These are phyloP conservation scores for Neurospora sp. DNA, from an alignment of 2,329 filamentous ascomycete species.

Conservation along the genomic window DNA sequence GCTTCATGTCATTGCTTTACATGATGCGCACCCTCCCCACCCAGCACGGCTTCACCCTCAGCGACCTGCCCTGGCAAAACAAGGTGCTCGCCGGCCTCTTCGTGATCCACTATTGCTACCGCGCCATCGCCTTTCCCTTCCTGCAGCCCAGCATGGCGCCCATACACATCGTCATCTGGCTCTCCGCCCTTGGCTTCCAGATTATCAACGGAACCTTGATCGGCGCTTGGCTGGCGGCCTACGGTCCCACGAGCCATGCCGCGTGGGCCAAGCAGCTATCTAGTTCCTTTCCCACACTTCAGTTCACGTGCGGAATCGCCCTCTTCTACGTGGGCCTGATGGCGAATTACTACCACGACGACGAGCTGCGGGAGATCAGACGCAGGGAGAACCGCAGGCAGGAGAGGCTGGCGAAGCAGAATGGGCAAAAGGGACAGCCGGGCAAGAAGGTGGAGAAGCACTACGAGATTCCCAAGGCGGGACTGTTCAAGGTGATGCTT, in stretches of 20 bases:
- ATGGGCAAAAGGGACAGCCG: constrained; percentile 28
- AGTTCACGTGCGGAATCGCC: constrained; percentile 55
- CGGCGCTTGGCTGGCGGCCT: constrained; percentile 72
- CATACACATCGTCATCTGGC: constrained; percentile 62
- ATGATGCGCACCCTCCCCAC: constrained; percentile 60
- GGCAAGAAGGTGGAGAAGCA: constrained; percentile 71
- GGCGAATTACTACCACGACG: constrained; percentile 82
- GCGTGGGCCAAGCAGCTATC: constrained; percentile 37
- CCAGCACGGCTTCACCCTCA: constrained; percentile 45
- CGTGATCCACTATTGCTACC: constrained; percentile 80
- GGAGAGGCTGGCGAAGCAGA: constrained; percentile 31
- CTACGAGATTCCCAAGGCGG: constrained; percentile 77
- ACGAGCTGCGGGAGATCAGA: constrained; percentile 79
- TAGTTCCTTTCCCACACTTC: constrained; percentile 24
- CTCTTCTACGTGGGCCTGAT: constrained; percentile 69
- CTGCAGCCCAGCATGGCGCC: constrained; percentile 89
- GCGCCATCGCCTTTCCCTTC: constrained; percentile 72
- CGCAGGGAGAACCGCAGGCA: constrained; percentile 55
- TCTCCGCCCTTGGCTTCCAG: constrained; percentile 62
- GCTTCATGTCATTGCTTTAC: constrained; percentile 70
- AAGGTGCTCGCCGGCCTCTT: constrained; percentile 64
- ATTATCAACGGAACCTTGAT: constrained; percentile 69
- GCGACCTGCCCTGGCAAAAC: constrained; percentile 64
- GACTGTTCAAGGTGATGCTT: constrained; percentile 72
- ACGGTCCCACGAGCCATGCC: constrained; percentile 55